Evolutionary conservation across 345 rosid genomes (phyloP), one percentile per base, ranked within the genome.

Genomic region (Psidium guajava): DNA sequence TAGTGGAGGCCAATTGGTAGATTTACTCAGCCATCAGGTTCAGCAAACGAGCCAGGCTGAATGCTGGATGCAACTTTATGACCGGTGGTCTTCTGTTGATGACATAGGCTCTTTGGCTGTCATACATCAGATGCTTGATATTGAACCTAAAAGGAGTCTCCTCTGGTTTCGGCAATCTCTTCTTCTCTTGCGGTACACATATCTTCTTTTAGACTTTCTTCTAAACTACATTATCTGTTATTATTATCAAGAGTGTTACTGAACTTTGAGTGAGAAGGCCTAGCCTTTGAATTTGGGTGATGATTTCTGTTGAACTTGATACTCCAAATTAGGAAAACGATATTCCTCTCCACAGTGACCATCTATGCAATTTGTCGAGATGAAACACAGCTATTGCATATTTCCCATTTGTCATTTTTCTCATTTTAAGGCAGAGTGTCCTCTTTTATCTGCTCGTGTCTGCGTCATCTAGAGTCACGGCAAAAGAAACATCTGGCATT

Each of bases 31-130:
- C 82, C 89, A 83, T 81, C 90, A 57, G 54, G 88, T 85, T 89
- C 92, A 84, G 83, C 91, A 85, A 77, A 86, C 91, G 86, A 94
- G 91, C 84, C 92, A 91, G 77, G 98, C 94, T 22, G 97, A 94
- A 84, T 95, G 96, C 88, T 97, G 99, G 98, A 90, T 95, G 91
- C 93, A 90, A 86, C 96, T 97, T 85, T 95, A 94, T 80, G 98
- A 95, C 24, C 88, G 93, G 87, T 97, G 99, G 99, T 95, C 98
- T 83, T 92, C 91, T n/a, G 98, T 95, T 9, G 99, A 97, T 91
- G 99, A 97, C 88, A 90, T 95, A 80, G 99, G 96, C 47, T 95
- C 98, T 36, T 90, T 97, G 86, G 95, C 98, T 85, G 96, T 93
- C 90, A 91, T 94, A 87, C 95, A 95, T 87, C 96, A 93, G 89